phyloP scores from a whole-genome alignment of 352 stramenopile genomes.

The Globisporangium iwayamae region DNA sequence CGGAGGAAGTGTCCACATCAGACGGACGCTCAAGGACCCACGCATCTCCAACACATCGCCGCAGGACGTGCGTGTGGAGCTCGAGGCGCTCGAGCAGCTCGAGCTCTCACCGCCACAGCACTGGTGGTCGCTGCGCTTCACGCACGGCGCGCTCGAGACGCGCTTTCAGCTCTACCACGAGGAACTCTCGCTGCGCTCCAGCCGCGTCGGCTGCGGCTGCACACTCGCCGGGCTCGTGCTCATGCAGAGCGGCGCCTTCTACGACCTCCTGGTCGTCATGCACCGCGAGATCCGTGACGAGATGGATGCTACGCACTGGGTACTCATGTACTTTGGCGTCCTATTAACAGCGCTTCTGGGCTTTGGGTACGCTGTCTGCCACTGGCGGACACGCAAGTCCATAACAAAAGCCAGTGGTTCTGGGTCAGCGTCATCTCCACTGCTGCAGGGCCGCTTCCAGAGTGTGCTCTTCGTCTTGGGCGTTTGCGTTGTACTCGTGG shows the following conservation, averaged over 20 bases:
- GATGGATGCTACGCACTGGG: conserved; percentile 24
- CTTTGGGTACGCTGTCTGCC: conserved; percentile 17
- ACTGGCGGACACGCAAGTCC: conserved; percentile 23
- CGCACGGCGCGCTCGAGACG: conserved; percentile 35
- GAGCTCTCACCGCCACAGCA: conserved; percentile 28
- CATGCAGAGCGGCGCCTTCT: conserved; percentile 39
- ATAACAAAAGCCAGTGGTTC: not conserved
- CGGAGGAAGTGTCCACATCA: conserved; percentile 11
- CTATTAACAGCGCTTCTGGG: conserved; percentile 7
- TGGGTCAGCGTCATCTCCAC: not conserved
- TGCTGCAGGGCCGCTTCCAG: conserved; percentile 33
- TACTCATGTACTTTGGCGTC: conserved; percentile 25
- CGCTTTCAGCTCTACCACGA: conserved; percentile 65
- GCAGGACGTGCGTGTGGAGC: conserved; percentile 38
- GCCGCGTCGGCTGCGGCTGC: conserved; percentile 25
- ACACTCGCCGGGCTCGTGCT: conserved; percentile 33
- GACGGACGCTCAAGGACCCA: conserved; percentile 21
- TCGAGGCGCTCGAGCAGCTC: conserved; percentile 47
- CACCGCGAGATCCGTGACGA: conserved; percentile 6
- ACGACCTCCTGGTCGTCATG: conserved; percentile 21
- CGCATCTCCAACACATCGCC: conserved; percentile 46
- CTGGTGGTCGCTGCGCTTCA: conserved; percentile 45
- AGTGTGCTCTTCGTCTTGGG: conserved; percentile 25
- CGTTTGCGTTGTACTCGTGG: conserved; percentile 29
- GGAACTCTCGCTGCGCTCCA: conserved; percentile 37